Percentiles rank a stretch among this genome's conserved stretches.
phyloP scores from a whole-genome alignment of 2,329 filamentous ascomycete genomes.

The Colletotrichum melonis region DNA sequence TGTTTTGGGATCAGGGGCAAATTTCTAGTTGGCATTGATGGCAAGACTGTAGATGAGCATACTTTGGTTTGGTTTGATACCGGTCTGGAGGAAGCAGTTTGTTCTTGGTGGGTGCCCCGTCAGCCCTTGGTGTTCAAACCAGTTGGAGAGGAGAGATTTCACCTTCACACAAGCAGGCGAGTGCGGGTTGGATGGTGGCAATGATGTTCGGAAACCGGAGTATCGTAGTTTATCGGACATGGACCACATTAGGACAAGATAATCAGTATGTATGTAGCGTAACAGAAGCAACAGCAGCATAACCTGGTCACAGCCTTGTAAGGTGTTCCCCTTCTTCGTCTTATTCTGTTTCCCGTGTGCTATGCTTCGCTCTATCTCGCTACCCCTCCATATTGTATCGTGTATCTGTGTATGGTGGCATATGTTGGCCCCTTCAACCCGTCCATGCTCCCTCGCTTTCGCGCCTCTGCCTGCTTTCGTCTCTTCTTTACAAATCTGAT shows the following conservation, averaged over 20 bases:
- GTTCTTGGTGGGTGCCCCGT: not conserved
- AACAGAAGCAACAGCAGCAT: not conserved
- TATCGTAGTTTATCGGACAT: not conserved
- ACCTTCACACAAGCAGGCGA: no score
- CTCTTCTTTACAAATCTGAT: not conserved
- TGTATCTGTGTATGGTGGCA: not conserved
- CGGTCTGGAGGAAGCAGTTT: not conserved
- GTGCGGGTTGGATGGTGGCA: no score
- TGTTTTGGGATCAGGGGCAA: slow-evolving; percentile 4
- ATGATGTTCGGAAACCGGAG: not conserved
- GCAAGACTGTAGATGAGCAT: not conserved
- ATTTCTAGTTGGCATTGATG: not conserved
- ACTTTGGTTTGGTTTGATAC: not conserved
- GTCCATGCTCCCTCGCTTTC: not conserved
- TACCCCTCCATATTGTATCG: not conserved
- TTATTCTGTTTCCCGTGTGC: not conserved
- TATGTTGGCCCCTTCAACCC: not conserved
- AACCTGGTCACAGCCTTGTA: not conserved
- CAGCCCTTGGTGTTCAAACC: not conserved
- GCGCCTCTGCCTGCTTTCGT: not conserved
- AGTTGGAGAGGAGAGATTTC: not conserved
- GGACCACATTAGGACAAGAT: not conserved
- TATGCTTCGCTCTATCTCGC: not conserved
- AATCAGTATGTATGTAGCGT: not conserved
- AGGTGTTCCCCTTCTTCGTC: not conserved